Evolutionary conservation across 768 basidiomycete genomes (phyloP), one percentile per base, ranked within the genome.

Genomic region (Leccinum truebloodii): DNA sequence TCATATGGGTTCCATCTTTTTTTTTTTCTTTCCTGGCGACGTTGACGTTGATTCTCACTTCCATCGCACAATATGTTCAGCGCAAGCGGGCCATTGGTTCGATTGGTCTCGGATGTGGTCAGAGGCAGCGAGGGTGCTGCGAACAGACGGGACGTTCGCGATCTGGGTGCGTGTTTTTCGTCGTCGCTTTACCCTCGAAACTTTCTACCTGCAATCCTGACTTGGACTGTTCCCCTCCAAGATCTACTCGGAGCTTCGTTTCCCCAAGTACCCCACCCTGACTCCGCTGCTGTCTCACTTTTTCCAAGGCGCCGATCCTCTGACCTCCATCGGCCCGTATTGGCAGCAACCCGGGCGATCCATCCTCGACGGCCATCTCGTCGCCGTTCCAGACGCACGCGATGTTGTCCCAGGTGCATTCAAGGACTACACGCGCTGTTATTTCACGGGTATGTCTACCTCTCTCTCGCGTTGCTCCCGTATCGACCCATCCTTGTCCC

Each of bases 1-100:
- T 7, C 22, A 4, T 16, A 7, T 41, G 18, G n/a, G 18, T 10
- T 41, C 7, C 41, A 26, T 26, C 26, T 28, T n/a, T 44, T 44
- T 13, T 28, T 51, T n/a, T 3, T 30, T 30, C 14, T 8, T 49
- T 14, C 16, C 26, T 37, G 18, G 41, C 8, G 10, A 44, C 10
- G 10, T 44, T 44, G 41, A 44, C 18, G 9, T 2, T 44, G n/a
- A 16, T 22, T 1, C 9, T 52, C 10, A 32, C 28, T 50, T 24
- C n/a, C 22, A 26, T 14, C 22, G 22, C n/a, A 24, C n/a, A 7
- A 16, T 30, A 34, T 32, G 10, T n/a, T 14, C 32, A 90, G 91
- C 89, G 1, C 92, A 92, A 71, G 83, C 92, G 0, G 86, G 85
- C 1, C 92, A 94, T 68, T 93, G 92, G 92, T 94, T 94, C 67